A percentile compares a stretch with the other conserved stretches of the same genome.
Evolutionary conservation across 2,329 filamentous ascomycete species (phyloP).

Genomic region (Waltergamsia citrina): DNA sequence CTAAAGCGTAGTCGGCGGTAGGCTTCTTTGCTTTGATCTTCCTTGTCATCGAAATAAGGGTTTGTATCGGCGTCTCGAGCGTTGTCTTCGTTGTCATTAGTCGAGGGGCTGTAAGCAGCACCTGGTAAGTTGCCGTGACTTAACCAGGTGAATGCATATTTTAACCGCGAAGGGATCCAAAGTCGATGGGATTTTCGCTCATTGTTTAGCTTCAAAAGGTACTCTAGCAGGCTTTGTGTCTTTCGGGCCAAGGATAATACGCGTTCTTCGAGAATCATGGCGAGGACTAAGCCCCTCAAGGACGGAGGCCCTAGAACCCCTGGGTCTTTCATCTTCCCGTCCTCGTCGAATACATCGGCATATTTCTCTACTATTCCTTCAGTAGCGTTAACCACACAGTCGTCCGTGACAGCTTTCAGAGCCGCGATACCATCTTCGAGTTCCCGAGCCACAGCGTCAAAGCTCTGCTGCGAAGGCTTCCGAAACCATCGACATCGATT

Average conservation of each 20-base stretch:
- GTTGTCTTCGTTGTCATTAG: constrained; percentile 4
- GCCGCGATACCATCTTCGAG: constrained; percentile 12
- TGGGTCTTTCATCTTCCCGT: constrained; percentile 22
- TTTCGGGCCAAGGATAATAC: constrained; percentile 15
- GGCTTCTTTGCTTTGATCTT: constrained; percentile 22
- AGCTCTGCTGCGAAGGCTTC: constrained; percentile 10
- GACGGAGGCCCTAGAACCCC: constrained; percentile 12
- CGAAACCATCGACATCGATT: constrained; percentile 20
- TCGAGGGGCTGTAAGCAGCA: constrained; percentile 10
- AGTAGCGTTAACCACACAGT: constrained; percentile 22
- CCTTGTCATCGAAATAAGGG: constrained; percentile 15
- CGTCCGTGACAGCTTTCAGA: constrained; percentile 15
- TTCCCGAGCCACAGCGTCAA: constrained; percentile 10
- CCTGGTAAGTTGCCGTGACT: constrained; percentile 11
- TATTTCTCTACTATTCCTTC: constrained; percentile 28
- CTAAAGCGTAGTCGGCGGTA: not conserved
- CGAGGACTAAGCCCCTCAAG: constrained; percentile 29
- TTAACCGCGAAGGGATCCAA: constrained; percentile 31
- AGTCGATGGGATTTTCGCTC: constrained; percentile 22
- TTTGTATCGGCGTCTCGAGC: not conserved
- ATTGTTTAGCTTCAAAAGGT: constrained; percentile 24
- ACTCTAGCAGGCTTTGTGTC: constrained; percentile 23
- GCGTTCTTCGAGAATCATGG: constrained; percentile 37
- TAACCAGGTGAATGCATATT: constrained; percentile 28
- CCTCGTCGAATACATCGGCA: constrained; percentile 28